These are phyloP conservation scores for Neurospora sp. DNA, from an alignment of 495 filamentous ascomycete genomes.

Conservation along the genomic window DNA sequence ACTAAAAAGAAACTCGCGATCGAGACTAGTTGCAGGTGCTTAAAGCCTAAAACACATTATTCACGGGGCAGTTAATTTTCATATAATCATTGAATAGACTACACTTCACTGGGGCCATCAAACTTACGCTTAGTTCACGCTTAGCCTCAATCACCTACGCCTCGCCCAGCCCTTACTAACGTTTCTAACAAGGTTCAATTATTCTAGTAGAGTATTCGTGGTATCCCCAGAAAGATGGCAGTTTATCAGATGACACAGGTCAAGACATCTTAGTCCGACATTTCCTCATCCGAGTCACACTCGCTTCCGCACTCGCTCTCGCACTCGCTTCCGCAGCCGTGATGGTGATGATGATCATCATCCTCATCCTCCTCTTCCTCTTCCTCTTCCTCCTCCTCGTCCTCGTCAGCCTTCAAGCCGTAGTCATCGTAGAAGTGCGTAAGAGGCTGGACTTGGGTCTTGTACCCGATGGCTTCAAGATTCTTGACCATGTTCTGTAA, in stretches of 20 bases:
- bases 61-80: not conserved
- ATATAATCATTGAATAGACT: not conserved
- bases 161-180: not conserved
- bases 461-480: conserved; percentile 67
- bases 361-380: conserved; percentile 45
- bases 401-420: conserved; percentile 63
- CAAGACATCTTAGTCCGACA: not conserved
- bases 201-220: not conserved
- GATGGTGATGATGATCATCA: conserved; percentile 21
- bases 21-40: not conserved
- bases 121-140: not conserved
- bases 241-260: not conserved
- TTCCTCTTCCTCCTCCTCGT: conserved; percentile 54
- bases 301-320: not conserved
- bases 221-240: not conserved
- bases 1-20: not conserved
- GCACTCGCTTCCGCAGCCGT: not conserved
- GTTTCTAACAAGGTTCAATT: not conserved
- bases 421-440: conserved; percentile 86
- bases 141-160: not conserved
- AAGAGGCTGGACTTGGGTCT: conserved; percentile 61
- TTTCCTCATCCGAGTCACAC: not conserved
- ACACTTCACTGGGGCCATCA: not conserved
- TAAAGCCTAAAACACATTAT: not conserved
- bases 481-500: conserved; percentile 57